Evolutionary conservation across 306 rosid species (phyloP).

Genomic region (Cucurbita moschata): DNA sequence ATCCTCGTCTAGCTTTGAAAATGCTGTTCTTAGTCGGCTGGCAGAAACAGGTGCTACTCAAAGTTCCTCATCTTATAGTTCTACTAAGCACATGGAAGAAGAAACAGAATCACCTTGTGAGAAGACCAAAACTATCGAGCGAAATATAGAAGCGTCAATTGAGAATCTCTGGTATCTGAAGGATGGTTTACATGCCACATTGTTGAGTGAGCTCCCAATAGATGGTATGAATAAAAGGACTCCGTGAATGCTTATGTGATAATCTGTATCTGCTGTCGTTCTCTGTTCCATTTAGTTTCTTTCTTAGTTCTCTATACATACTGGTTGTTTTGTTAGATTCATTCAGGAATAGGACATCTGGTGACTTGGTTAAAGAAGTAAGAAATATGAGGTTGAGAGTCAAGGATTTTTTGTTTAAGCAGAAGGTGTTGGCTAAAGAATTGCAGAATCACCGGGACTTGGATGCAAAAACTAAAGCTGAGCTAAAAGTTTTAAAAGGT

Average conservation of each 20-base stretch:
- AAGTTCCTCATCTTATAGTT: slow-evolving; percentile 41
- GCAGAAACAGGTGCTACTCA: slow-evolving; percentile 80
- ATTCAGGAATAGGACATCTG: slow-evolving; percentile 29
- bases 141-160: slow-evolving; percentile 28
- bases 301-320: slow-evolving; percentile 18
- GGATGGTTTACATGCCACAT: slow-evolving; percentile 40
- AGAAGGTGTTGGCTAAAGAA: slow-evolving; percentile 42
- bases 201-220: slow-evolving; percentile 36
- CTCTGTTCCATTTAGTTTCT: slow-evolving; percentile 5
- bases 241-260: background rate
- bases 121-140: slow-evolving; percentile 29
- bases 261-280: background rate
- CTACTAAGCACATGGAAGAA: slow-evolving; percentile 29
- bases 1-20: slow-evolving; percentile 36
- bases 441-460: slow-evolving; percentile 41
- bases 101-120: slow-evolving; percentile 18
- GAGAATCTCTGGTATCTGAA: slow-evolving; percentile 39
- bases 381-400: slow-evolving; percentile 51
- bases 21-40: slow-evolving; percentile 61
- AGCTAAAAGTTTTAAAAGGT: slow-evolving; percentile 50
- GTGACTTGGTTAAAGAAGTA: slow-evolving; percentile 30
- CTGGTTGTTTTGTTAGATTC: slow-evolving; percentile 42
- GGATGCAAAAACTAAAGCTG: slow-evolving; percentile 55
- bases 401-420: slow-evolving; percentile 47
- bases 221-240: slow-evolving; percentile 36